Conservation (phyloP, 108 stramenopile genomes). For the Aurantiochytrium sp. region DNA sequence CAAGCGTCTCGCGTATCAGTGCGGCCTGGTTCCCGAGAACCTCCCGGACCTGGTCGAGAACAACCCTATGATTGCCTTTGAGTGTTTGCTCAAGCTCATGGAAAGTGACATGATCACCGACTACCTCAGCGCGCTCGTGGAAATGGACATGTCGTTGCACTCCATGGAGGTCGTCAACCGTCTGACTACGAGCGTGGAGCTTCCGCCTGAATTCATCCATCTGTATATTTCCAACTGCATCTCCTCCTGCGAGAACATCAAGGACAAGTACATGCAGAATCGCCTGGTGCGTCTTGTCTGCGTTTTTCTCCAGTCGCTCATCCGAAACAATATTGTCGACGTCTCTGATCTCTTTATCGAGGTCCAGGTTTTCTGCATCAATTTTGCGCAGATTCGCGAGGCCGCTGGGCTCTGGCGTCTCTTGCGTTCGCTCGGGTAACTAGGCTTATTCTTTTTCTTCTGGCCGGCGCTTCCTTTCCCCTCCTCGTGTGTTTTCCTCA, state of each 20-base stretch:
- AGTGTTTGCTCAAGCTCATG: slow-evolving; percentile 75
- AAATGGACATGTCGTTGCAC: slow-evolving; percentile 95
- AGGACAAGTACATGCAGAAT: slow-evolving; percentile 84
- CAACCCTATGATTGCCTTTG: slow-evolving; percentile 82
- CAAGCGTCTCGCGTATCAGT: slow-evolving; percentile 33
- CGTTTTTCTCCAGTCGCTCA: slow-evolving; percentile 85
- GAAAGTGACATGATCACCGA: slow-evolving; percentile 2
- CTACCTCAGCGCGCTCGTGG: slow-evolving; percentile 78
- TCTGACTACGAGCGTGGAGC: slow-evolving; percentile 61
- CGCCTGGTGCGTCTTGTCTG: slow-evolving; percentile 90
- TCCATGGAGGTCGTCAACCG: slow-evolving; percentile 92
- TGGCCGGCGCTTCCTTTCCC: too few species aligned
- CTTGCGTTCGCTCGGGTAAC: slow-evolving; percentile 43
- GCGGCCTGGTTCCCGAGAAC: slow-evolving; percentile 77
- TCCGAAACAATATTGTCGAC: slow-evolving; percentile 81
- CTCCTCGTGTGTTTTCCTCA: too few species aligned
- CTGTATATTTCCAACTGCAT: slow-evolving; percentile 89
- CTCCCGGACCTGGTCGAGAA: slow-evolving; percentile 86
- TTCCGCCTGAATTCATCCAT: slow-evolving; percentile 90
- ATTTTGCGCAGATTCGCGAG: slow-evolving; percentile 84
- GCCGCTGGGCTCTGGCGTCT: slow-evolving; percentile 81
- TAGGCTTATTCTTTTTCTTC: too few species aligned
- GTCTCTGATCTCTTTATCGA: slow-evolving; percentile 85
- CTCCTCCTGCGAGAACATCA: slow-evolving; percentile 80
- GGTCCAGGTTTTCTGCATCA: slow-evolving; percentile 90